Evolutionary conservation across 75 land plant genomes (phyloP).

Genomic region (Adiantum capillusveneris): DNA sequence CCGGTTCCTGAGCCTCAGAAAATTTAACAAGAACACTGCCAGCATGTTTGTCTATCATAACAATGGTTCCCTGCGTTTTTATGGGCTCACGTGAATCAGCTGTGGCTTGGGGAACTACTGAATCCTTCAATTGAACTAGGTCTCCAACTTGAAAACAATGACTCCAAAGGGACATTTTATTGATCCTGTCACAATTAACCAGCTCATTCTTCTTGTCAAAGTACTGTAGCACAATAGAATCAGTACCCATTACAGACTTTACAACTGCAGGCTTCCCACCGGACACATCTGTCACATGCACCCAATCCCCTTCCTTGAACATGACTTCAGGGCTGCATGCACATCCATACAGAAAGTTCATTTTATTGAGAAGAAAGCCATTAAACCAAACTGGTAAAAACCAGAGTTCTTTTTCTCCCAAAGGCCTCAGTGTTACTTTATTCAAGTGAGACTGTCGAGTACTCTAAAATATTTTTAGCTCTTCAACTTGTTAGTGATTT

Average conservation of each 20-base stretch:
- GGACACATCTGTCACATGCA: slow-evolving; percentile 23
- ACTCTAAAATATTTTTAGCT: no score
- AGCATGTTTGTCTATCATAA: slow-evolving; percentile 23
- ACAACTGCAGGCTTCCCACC: slow-evolving; percentile 27
- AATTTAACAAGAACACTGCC: slow-evolving; percentile 66
- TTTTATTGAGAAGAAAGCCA: neutral
- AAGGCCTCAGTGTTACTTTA: no score
- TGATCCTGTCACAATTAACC: slow-evolving; percentile 13
- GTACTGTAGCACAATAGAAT: slow-evolving; percentile 13
- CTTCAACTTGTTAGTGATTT: no score
- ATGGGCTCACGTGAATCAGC: slow-evolving; percentile 44
- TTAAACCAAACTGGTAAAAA: neutral
- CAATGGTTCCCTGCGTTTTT: slow-evolving; percentile 63
- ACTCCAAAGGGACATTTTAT: slow-evolving; percentile 56
- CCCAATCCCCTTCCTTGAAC: slow-evolving; percentile 37
- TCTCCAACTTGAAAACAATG: slow-evolving; percentile 67
- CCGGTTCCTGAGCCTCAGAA: slow-evolving; percentile 55
- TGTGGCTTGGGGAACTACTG: slow-evolving; percentile 33
- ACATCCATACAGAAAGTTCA: neutral
- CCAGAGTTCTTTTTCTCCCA: no score
- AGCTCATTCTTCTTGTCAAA: slow-evolving; percentile 15
- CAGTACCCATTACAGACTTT: slow-evolving; percentile 15
- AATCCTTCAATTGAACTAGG: slow-evolving; percentile 59
- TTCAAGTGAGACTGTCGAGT: no score
- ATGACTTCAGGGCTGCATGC: slow-evolving; percentile 43